These are phyloP conservation scores for Amaranthus hypochondriacus DNA, from an alignment of 148 eudicot genomes.

Conservation along the genomic window DNA sequence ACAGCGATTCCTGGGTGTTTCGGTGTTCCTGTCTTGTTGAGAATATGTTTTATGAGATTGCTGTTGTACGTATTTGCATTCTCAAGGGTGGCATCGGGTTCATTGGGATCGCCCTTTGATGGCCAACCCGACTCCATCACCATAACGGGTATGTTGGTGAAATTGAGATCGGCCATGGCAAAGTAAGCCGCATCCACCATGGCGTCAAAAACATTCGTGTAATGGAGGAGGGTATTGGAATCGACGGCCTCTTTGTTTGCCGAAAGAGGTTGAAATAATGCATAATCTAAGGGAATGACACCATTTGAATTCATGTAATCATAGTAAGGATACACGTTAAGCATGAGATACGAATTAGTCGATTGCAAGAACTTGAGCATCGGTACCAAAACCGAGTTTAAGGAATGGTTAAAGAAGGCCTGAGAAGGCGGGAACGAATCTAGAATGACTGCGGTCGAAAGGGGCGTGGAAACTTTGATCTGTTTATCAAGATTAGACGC, in stretches of 20 bases:
- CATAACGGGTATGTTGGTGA: constrained; percentile 69
- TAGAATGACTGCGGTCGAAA: constrained; percentile 56
- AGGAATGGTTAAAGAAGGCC: constrained; percentile 74
- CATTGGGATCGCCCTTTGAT: constrained; percentile 67
- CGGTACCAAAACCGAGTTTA: constrained; percentile 53
- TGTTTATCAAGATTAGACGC: constrained; percentile 62
- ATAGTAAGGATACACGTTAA: constrained; percentile 73
- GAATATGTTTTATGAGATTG: constrained; percentile 63
- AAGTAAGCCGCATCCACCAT: constrained; percentile 84
- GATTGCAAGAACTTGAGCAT: constrained; percentile 67
- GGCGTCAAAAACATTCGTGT: constrained; percentile 83
- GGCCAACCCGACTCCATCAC: constrained; percentile 96
- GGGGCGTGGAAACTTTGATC: constrained; percentile 77
- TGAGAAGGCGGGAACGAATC: constrained; percentile 91
- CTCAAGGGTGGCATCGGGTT: constrained; percentile 67
- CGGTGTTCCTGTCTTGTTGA: constrained; percentile 75
- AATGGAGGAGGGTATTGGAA: constrained; percentile 72
- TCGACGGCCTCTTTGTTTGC: constrained; percentile 80
- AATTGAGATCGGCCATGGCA: constrained; percentile 73
- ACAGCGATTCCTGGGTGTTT: constrained; percentile 68
- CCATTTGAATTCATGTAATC: constrained; percentile 82
- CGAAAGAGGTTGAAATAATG: constrained; percentile 67
- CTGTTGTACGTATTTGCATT: constrained; percentile 87
- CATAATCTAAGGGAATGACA: constrained; percentile 80
- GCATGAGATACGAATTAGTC: constrained; percentile 61